Evolutionary conservation across 192 early-diverging fungal genomes (phyloP), one percentile per base, ranked within the genome.

Genomic region (Coemansia sp.): DNA sequence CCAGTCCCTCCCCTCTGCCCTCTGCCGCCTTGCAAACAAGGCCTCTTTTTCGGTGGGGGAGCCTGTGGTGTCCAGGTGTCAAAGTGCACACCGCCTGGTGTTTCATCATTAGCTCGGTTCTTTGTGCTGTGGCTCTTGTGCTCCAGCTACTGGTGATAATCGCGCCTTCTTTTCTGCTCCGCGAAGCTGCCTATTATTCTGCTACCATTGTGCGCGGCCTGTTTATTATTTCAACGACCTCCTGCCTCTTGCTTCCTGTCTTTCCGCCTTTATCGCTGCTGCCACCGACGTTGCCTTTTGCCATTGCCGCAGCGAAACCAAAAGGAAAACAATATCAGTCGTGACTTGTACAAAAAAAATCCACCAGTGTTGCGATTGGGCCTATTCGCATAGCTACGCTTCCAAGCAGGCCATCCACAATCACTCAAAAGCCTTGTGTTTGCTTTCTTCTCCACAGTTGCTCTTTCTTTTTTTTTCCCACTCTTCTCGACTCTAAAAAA

Each of bases 401-500:
- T 45, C 16, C 42, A 7, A 45, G 16, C 42, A 45, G 12, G 42
- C 42, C 12, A 45, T 11, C 42, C 42, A 11, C 42, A 45, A 45
- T 11, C 42, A 45, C 10, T 45, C 42, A 45, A 45, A 45, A 45
- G 16, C 10, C 42, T 45, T n/a, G n/a, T 50, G 63, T 28, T 56
- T 56, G 52, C 42, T 17, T 51, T 54, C 57, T 38, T 48, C 16
- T 48, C 55, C 36, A 49, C 48, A 50, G 30, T 50, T 31, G 45
- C 18, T 54, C 34, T 52, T 60, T 60, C 8, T 33, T 60, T 32
- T 56, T 30, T 16, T 16, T 17, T 32, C 18, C n/a, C n/a, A n/a
- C n/a, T n/a, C n/a, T 45, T 45, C 50, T 60, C 32, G 49, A 32
- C 49, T 60, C 49, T 45, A n/a, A n/a, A 45, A 45, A 45, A 45